Conservation (phyloP, 805 yeast genomes). For the Dipodascus albidus region DNA sequence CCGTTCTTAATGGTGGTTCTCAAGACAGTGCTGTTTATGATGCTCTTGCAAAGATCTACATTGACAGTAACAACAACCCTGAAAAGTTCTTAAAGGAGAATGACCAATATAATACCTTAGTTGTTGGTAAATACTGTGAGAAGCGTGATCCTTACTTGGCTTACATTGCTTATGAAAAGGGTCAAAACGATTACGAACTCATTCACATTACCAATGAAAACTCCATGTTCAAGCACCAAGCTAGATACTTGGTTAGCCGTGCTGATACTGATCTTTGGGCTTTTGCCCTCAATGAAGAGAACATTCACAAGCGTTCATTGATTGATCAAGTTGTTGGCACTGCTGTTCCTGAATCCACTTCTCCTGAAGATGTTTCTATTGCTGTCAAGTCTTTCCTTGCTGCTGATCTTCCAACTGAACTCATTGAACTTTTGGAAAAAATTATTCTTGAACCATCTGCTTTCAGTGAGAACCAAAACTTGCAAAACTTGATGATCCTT, state of each 20-base stretch:
- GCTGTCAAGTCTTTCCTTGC: slow-evolving; percentile 96
- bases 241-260: slow-evolving; percentile 83
- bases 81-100: slow-evolving; percentile 93
- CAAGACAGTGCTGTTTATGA: slow-evolving; percentile 87
- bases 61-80: slow-evolving; percentile 94
- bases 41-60: slow-evolving; percentile 93
- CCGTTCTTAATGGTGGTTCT: slow-evolving; percentile 68
- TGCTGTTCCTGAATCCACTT: slow-evolving; percentile 88
- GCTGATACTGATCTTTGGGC: slow-evolving; percentile 82
- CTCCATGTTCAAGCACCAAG: slow-evolving; percentile 97
- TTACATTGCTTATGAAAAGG: slow-evolving; percentile 94
- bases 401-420: slow-evolving; percentile 82
- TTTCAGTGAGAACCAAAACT: slow-evolving; percentile 86
- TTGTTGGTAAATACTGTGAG: slow-evolving; percentile 97
- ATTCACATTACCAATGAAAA: slow-evolving; percentile 90
- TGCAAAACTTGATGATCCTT: slow-evolving; percentile 84
- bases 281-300: slow-evolving; percentile 61
- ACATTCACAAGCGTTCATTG: slow-evolving; percentile 79
- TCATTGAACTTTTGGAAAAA: slow-evolving; percentile 90
- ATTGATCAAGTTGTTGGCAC: slow-evolving; percentile 92
- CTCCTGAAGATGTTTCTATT: slow-evolving; percentile 87
- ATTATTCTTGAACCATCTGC: slow-evolving; percentile 96
- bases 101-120: slow-evolving; percentile 77
- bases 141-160: slow-evolving; percentile 98
- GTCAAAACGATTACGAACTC: slow-evolving; percentile 81